These are phyloP conservation scores for Tirmania nivea DNA, from an alignment of 495 filamentous ascomycete genomes.

Conservation along the genomic window DNA sequence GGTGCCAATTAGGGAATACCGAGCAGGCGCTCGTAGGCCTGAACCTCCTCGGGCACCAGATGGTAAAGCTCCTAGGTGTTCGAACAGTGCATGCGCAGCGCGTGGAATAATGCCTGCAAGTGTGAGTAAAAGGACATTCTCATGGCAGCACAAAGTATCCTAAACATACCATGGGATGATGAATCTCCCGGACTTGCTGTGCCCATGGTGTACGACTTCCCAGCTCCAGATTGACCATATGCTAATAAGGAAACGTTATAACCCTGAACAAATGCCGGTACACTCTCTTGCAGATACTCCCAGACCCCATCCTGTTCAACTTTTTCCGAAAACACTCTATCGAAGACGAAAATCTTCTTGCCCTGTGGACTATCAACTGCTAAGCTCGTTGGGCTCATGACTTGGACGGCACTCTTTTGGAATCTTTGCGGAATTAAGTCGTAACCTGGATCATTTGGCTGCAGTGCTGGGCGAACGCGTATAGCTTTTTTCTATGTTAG, in stretches of 20 bases:
- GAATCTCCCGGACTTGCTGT: slow-evolving; percentile 78
- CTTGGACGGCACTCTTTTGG: slow-evolving; percentile 78
- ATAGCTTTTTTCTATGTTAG: slow-evolving; percentile 39
- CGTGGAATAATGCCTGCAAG: slow-evolving; percentile 70
- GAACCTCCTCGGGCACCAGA: slow-evolving; percentile 42
- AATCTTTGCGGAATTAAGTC: slow-evolving; percentile 92
- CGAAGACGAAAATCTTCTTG: slow-evolving; percentile 86
- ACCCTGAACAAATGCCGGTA: slow-evolving; percentile 75
- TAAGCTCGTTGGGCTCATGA: slow-evolving; percentile 61
- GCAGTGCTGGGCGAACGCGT: slow-evolving; percentile 76
- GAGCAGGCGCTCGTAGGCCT: slow-evolving; percentile 56
- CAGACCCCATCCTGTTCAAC: slow-evolving; percentile 75
- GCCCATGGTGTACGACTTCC: slow-evolving; percentile 99
- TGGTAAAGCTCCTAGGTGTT: slow-evolving; percentile 46
- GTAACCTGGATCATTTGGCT: slow-evolving; percentile 67
- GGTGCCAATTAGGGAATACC: slow-evolving; percentile 46
- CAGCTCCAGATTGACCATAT: slow-evolving; percentile 98
- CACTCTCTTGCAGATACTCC: slow-evolving; percentile 83
- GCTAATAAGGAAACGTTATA: slow-evolving; percentile 98
- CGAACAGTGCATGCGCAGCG: slow-evolving; percentile 69
- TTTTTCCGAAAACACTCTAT: slow-evolving; percentile 75
- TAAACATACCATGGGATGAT: slow-evolving; percentile 6
- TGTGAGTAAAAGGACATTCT: background rate
- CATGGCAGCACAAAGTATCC: background rate
- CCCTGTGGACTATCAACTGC: slow-evolving; percentile 79